A percentile compares a stretch with the other conserved stretches of the same genome.
These are phyloP conservation scores for Tolypocladium tropicale DNA, from an alignment of 2,329 filamentous ascomycete species.

Conservation along the genomic window DNA sequence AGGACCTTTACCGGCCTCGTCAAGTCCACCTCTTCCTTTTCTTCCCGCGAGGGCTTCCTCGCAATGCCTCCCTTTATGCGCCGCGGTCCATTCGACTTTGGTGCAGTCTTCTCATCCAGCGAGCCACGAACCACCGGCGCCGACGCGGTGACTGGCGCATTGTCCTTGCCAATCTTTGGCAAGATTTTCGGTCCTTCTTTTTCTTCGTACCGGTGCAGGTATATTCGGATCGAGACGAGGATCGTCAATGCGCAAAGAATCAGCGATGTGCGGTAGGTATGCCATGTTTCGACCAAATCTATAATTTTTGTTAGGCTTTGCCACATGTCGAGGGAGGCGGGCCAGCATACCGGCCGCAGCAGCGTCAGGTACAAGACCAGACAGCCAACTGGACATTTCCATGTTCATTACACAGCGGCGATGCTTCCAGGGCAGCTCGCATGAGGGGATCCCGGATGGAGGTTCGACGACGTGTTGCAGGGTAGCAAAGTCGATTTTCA, in stretches of 20 bases:
- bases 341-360: background rate
- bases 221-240: conserved; percentile 29
- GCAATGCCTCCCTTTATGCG: conserved; percentile 36
- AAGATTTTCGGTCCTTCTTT: conserved; percentile 25
- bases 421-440: background rate
- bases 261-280: conserved; percentile 33
- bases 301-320: background rate
- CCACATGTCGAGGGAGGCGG: background rate
- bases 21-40: conserved; percentile 17
- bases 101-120: conserved; percentile 16
- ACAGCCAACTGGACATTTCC: background rate
- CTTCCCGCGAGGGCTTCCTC: conserved; percentile 17
- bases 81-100: conserved; percentile 31
- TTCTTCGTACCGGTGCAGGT: conserved; percentile 27
- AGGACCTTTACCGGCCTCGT: conserved; percentile 54
- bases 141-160: conserved; percentile 1
- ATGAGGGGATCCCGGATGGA: background rate
- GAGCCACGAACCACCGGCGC: background rate
- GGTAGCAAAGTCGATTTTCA: background rate
- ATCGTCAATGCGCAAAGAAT: conserved; percentile 27
- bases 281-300: conserved; percentile 35
- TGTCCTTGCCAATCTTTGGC: conserved; percentile 21
- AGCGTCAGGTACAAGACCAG: background rate
- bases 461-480: background rate
- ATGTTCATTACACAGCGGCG: background rate